Base-by-base conservation (phyloP, 2,329 filamentous ascomycete species). In the Aureobasidium lini region DNA sequence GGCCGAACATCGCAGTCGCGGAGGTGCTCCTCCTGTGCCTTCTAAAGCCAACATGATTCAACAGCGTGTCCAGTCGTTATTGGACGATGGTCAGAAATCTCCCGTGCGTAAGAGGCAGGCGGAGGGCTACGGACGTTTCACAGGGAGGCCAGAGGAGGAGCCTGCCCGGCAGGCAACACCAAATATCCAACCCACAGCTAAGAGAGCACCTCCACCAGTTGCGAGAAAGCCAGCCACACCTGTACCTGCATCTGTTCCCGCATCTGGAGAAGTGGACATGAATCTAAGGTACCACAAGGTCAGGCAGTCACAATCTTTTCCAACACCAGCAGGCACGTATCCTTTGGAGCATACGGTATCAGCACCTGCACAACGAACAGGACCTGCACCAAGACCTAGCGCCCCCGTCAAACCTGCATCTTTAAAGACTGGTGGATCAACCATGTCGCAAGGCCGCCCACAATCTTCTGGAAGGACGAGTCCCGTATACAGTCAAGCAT, bases 111-210 rank as follows among this genome's bases (percentile, higher is more conserved):
- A 83, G 31, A 84, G 86, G 64, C 96, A 90, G 0, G 92, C 92
- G 0, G 86, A 92, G 64, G 93, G 93, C 0, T 97, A 97, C 70
- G 94, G 94, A 7, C 86, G 86, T 62, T 96, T 89, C 71, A 91
- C 92, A 13, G 18, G 88, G 86, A 47, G 58, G 10, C 18, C 52
- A n/a, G 47, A 61, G 28, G 36, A 31, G 15, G 43, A 58, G 42
- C n/a, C 57, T 16, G 47, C 57, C 13, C 40, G 57, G 18, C 18
- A n/a, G 18, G 16, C 43, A 1, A 48, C 53, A n/a, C 18, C 39
- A 58, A 46, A 57, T 8, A 62, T 28, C 3, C 54, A 57, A 32
- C 43, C 54, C 3, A 13, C 13, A 1, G 10, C 23, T 6, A 57
- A 57, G 28, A 57, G 15, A 10, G 64, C 64, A 47, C 64, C 67